phyloP scores from a whole-genome alignment of 2,329 filamentous ascomycete genomes.

The Xylariaceae sp. region DNA sequence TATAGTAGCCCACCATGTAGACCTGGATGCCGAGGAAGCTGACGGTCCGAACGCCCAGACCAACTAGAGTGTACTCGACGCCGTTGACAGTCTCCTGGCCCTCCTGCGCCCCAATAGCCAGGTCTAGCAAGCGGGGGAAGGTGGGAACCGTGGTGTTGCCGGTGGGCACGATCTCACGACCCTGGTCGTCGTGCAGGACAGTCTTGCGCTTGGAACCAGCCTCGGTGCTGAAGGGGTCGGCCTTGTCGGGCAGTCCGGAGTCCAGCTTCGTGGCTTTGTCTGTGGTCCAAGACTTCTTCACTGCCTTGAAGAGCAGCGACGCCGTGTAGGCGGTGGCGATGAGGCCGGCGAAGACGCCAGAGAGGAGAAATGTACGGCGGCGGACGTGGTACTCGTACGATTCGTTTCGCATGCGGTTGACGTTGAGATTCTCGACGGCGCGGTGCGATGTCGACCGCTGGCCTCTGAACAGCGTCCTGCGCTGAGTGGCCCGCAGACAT shows the following conservation, averaged over 20 bases:
- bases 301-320: constrained; percentile 29
- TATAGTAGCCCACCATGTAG: constrained; percentile 91
- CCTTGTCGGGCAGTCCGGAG: constrained; percentile 41
- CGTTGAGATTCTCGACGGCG: constrained; percentile 48
- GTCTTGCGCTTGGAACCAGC: constrained; percentile 53
- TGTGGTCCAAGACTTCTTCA: constrained; percentile 16
- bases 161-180: constrained; percentile 73
- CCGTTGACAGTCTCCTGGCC: constrained; percentile 34
- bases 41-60: constrained; percentile 83
- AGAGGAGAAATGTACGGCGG: constrained; percentile 50
- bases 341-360: constrained; percentile 49
- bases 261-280: constrained; percentile 48
- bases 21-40: constrained; percentile 89
- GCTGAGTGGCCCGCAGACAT: too few species aligned
- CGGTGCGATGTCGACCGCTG: constrained; percentile 18
- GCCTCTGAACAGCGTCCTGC: too few species aligned
- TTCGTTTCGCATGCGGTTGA: constrained; percentile 46
- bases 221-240: constrained; percentile 44
- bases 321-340: constrained; percentile 51
- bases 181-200: constrained; percentile 64
- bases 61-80: constrained; percentile 81
- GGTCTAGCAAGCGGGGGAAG: constrained; percentile 70
- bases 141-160: constrained; percentile 76
- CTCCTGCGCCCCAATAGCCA: constrained; percentile 41
- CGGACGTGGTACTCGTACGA: constrained; percentile 50